A percentile compares a stretch with the other conserved stretches of the same genome.
Evolutionary conservation across 1,284 basidiomycete species (phyloP).

Genomic region (Fomitopsis pinicola): DNA sequence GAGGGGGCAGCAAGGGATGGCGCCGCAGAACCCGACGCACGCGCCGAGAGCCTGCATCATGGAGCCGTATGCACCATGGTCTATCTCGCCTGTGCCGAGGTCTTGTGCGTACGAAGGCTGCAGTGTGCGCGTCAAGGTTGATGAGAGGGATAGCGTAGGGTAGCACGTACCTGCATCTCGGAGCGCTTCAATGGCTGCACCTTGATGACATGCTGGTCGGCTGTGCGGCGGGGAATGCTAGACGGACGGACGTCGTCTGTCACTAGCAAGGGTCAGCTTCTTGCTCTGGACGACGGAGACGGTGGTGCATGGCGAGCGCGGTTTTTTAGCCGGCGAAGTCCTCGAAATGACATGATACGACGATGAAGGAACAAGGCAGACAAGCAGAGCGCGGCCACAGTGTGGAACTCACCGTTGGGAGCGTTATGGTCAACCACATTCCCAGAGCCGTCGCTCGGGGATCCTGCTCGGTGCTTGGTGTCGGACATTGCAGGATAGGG

Average conservation of each 20-base stretch:
- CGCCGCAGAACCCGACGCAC: conserved; percentile 63
- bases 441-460: conserved; percentile 31
- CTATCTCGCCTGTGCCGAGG: conserved; percentile 61
- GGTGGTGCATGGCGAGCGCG: no score
- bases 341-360: no score
- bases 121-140: conserved; percentile 5
- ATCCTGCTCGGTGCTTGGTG: conserved; percentile 22
- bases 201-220: conserved; percentile 39
- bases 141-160: conserved; percentile 17
- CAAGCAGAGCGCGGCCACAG: no score
- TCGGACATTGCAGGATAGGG: conserved; percentile 10
- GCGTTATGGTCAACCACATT: conserved; percentile 79
- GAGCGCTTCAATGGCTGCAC: conserved; percentile 80
- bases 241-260: conserved; percentile 34
- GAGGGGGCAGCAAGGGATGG: conserved; percentile 83
- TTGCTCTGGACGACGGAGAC: not conserved
- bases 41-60: conserved; percentile 67
- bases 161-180: conserved; percentile 74
- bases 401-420: conserved; percentile 48
- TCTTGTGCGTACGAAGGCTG: conserved; percentile 89
- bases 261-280: conserved; percentile 12
- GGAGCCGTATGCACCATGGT: conserved; percentile 86
- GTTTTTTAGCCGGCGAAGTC: no score
- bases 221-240: conserved; percentile 40
- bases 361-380: no score